Percentiles rank a stretch among this genome's conserved stretches.
These are phyloP conservation scores for Yarrowia sp. DNA, from an alignment of 805 yeast genomes.

Conservation along the genomic window DNA sequence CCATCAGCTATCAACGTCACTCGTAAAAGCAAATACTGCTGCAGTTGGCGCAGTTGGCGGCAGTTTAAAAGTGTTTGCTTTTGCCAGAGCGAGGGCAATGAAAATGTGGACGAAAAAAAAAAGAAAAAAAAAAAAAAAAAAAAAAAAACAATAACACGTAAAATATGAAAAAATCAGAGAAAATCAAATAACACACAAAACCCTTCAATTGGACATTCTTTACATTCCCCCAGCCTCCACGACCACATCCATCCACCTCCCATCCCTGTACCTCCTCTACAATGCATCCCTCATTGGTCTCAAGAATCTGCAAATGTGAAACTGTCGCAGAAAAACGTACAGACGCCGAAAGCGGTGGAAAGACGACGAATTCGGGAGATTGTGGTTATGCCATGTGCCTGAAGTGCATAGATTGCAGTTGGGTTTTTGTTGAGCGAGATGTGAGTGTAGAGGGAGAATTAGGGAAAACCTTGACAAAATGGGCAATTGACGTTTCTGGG, in stretches of 20 bases:
- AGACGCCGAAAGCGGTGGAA: background rate
- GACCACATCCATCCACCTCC: background rate
- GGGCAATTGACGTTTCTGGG: background rate
- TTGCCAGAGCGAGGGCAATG: background rate
- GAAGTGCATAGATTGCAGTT: background rate
- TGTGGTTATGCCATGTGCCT: background rate
- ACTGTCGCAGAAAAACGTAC: constrained; percentile 6
- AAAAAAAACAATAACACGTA: too few species aligned
- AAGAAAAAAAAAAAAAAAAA: too few species aligned
- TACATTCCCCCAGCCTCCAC: background rate
- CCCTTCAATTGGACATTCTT: too few species aligned
- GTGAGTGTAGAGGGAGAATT: too few species aligned
- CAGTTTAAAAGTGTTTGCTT: background rate
- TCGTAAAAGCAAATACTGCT: background rate
- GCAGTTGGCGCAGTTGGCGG: background rate
- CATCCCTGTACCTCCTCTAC: background rate
- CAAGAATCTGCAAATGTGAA: background rate
- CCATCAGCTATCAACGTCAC: background rate
- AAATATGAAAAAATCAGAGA: too few species aligned
- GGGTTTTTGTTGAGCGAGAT: background rate
- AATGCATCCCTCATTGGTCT: background rate
- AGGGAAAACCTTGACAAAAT: background rate
- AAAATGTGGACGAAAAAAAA: too few species aligned
- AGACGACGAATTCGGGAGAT: background rate
- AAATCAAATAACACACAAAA: too few species aligned